Percentiles rank a stretch among this genome's conserved stretches.
phyloP scores from a whole-genome alignment of 768 basidiomycete genomes.

The Cystofilobasidium ferigula region DNA sequence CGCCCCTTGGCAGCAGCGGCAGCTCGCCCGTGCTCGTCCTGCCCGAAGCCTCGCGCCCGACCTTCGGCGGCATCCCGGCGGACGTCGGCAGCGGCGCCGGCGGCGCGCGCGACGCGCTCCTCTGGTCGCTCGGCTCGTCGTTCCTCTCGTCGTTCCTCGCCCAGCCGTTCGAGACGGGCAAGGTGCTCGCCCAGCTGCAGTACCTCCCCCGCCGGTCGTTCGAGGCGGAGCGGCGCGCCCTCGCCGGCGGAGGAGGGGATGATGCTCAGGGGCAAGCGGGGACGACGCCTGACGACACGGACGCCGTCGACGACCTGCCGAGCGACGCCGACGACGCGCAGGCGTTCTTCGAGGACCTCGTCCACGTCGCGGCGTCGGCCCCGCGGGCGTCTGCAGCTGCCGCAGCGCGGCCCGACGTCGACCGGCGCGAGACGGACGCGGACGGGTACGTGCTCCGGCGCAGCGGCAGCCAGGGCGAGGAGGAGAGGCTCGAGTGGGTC shows the following conservation, averaged over 20 bases:
- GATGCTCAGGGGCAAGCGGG: background rate
- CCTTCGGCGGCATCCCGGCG: background rate
- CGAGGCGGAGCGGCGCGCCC: background rate
- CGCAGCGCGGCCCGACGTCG: background rate
- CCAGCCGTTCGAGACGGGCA: conserved; percentile 3
- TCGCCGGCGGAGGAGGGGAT: background rate
- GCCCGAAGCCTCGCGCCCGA: conserved; percentile 9
- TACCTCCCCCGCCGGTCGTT: background rate
- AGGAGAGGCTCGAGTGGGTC: conserved; percentile 23
- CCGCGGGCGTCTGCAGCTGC: background rate
- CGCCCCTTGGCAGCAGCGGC: background rate
- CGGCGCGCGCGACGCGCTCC: background rate
- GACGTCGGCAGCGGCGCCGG: background rate
- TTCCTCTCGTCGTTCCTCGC: background rate
- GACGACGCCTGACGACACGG: background rate
- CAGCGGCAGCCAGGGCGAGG: conserved; percentile 1
- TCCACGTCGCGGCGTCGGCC: conserved; percentile 1
- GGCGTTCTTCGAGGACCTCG: conserved; percentile 26
- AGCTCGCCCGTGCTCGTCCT: conserved; percentile 18
- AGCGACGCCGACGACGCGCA: conserved; percentile 24
- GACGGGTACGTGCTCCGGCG: conserved; percentile 23
- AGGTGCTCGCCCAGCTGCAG: background rate
- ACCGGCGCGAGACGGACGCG: conserved; percentile 11
- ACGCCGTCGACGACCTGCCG: background rate
- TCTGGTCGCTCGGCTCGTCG: background rate